These are phyloP conservation scores for Maudiozyma humilis DNA, from an alignment of 1,139 yeast genomes.

Conservation along the genomic window DNA sequence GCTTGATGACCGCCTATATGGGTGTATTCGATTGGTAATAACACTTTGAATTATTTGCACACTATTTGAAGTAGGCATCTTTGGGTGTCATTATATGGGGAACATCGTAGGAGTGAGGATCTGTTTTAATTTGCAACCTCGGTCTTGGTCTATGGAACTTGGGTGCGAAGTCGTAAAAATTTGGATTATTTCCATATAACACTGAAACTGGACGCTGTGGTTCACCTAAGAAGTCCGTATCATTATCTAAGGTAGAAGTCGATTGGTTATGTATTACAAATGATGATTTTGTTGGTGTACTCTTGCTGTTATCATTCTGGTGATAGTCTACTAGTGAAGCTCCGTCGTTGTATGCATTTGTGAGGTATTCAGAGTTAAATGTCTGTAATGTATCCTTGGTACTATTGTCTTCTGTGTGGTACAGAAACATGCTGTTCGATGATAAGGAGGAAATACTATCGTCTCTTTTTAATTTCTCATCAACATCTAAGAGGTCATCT, in stretches of 20 bases:
- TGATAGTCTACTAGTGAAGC: too few relatives aligned
- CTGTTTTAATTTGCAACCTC: not conserved
- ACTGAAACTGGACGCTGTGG: conserved; percentile 7
- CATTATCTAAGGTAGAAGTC: not conserved
- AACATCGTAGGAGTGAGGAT: not conserved
- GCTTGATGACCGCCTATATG: too few relatives aligned
- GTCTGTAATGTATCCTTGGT: not conserved
- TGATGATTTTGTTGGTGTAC: too few relatives aligned
- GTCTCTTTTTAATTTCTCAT: conserved; percentile 6
- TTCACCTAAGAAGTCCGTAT: conserved; percentile 1
- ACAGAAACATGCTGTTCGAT: conserved; percentile 1
- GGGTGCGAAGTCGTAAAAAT: not conserved
- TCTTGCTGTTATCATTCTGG: too few relatives aligned
- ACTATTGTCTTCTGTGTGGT: not conserved
- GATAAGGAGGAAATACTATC: conserved; percentile 5
- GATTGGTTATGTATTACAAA: too few relatives aligned
- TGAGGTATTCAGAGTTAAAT: too few relatives aligned
- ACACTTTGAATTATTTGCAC: too few relatives aligned
- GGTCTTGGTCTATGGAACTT: conserved; percentile 1
- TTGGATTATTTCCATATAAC: not conserved
- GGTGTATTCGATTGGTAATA: too few relatives aligned
- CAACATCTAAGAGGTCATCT: conserved; percentile 20
- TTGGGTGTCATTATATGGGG: conserved; percentile 8
- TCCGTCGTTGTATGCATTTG: too few relatives aligned
- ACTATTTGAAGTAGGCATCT: conserved; percentile 8